A percentile compares a stretch with the other conserved stretches of the same genome.
phyloP scores from a whole-genome alignment of 768 basidiomycete species.

The Mycena rebaudengoi region DNA sequence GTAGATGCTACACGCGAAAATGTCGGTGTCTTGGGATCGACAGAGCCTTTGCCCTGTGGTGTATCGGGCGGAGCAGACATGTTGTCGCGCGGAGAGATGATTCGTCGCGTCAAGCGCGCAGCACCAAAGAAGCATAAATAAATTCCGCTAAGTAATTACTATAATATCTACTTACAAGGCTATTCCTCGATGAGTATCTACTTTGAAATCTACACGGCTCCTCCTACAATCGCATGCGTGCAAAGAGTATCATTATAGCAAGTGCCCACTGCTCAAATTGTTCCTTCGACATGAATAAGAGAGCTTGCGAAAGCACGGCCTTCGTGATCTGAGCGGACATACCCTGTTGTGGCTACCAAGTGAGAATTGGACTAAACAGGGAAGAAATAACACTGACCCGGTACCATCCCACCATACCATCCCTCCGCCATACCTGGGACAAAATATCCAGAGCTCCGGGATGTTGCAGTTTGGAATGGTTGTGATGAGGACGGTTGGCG shows the following conservation, averaged over 20 bases:
- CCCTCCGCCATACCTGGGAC: conserved; percentile 68
- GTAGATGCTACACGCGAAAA: conserved; percentile 57
- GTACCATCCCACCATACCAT: conserved; percentile 95
- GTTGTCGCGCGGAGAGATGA: neutral
- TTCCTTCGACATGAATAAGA: conserved; percentile 97
- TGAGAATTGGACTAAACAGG: neutral
- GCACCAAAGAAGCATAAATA: neutral
- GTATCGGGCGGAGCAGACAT: conserved; percentile 51
- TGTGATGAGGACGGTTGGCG: conserved; percentile 48
- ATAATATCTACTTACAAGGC: conserved; percentile 27
- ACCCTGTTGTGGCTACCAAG: conserved; percentile 60
- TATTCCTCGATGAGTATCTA: too few species aligned
- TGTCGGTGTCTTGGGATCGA: conserved; percentile 63
- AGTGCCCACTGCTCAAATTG: conserved; percentile 93
- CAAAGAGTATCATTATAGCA: conserved; percentile 66
- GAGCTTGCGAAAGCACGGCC: conserved; percentile 93
- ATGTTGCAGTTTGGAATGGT: conserved; percentile 56
- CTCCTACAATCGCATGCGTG: too few species aligned
- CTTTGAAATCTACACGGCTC: too few species aligned
- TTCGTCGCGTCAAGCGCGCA: neutral
- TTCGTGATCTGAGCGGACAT: conserved; percentile 97
- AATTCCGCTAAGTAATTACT: neutral
- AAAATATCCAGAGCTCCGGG: conserved; percentile 84
- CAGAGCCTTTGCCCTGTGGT: conserved; percentile 47
- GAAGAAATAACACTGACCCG: conserved; percentile 64